Base-by-base conservation (phyloP, 2,329 filamentous ascomycete genomes). In the Aspergillus fischeri region DNA sequence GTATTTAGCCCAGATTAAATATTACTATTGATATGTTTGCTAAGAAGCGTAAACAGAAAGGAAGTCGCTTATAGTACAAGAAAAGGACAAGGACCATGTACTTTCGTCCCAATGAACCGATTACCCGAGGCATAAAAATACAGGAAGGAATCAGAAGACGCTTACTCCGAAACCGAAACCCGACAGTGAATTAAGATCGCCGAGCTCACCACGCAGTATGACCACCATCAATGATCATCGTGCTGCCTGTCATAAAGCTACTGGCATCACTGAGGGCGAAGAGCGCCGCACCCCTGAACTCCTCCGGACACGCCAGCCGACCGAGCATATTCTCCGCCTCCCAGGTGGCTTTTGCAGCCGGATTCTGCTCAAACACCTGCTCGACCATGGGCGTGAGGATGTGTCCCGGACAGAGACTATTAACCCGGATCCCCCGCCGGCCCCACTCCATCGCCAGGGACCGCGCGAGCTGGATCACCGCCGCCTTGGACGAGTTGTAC, bases 371-470 rank as follows among this genome's bases (percentile, higher is more conserved):
- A 67, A 96, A 94, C 32, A 96, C 82, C 57, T 84, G 83, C 70
- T 90, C 84, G 1, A 93, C 90, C 92, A 96, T 96, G 24, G 88
- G 85, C 1, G 81, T 84, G 25, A 83, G 73, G 48, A 83, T 82
- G 58, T 84, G 81, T 0, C 81, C 81, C 0, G 81, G 81, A 58
- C 77, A 81, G 21, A 83, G 63, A 20, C 76, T 78, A 62, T 84
- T 84, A 11, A 84, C 81, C 1, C 80, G 73, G 51, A 84, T 83
- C 1, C 78, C 73, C 68, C 74, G 72, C 28, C 73, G 74, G 51
- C 73, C 80, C 81, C 76, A 83, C 67, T 84, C 82, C 61, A 80
- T 80, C 0, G 82, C 79, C 28, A 84, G 69, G 9, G 74, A 80
- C 25, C 80, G 75, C 1, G 74, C 72, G 1, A 84, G 73, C 63